Evolutionary conservation across 305 asterid genomes (phyloP).

Genomic region (Vinca major): DNA sequence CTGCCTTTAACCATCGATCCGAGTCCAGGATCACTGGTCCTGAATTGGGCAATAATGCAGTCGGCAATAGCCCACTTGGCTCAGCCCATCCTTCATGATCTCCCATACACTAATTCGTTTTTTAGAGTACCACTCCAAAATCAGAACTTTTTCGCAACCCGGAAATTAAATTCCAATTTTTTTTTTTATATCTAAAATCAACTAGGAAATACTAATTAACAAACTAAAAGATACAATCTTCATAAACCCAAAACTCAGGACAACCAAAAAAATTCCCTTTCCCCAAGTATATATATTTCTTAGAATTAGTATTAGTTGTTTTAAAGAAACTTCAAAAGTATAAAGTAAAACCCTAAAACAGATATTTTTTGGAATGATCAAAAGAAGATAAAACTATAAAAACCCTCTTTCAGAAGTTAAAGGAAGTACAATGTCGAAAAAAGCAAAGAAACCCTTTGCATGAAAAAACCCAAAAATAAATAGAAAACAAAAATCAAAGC

Average conservation of each 20-base stretch:
- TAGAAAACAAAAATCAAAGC: background rate
- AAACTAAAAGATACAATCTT: background rate
- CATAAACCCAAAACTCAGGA: background rate
- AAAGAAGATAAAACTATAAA: slow-evolving; percentile 6
- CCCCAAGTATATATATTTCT: slow-evolving; percentile 3
- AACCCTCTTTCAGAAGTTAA: slow-evolving; percentile 18
- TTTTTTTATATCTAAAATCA: background rate
- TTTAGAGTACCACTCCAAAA: slow-evolving; percentile 9
- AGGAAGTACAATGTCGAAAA: slow-evolving; percentile 17
- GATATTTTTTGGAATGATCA: background rate
- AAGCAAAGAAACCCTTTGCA: slow-evolving; percentile 1
- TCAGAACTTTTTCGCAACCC: slow-evolving; percentile 1
- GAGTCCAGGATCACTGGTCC: slow-evolving; percentile 54
- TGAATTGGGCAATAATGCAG: slow-evolving; percentile 75
- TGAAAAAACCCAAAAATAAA: background rate
- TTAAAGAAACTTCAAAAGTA: background rate
- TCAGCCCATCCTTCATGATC: slow-evolving; percentile 73
- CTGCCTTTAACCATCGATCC: slow-evolving; percentile 78
- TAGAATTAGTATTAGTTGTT: background rate
- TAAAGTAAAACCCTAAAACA: slow-evolving; percentile 6
- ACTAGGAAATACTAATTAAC: slow-evolving; percentile 2
- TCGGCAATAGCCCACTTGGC: slow-evolving; percentile 59
- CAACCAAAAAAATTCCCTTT: background rate
- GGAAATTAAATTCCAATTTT: slow-evolving; percentile 13
- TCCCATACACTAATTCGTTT: slow-evolving; percentile 64